phyloP scores from a whole-genome alignment of 2,329 filamentous ascomycete genomes.

The Botrytis squamosa region DNA sequence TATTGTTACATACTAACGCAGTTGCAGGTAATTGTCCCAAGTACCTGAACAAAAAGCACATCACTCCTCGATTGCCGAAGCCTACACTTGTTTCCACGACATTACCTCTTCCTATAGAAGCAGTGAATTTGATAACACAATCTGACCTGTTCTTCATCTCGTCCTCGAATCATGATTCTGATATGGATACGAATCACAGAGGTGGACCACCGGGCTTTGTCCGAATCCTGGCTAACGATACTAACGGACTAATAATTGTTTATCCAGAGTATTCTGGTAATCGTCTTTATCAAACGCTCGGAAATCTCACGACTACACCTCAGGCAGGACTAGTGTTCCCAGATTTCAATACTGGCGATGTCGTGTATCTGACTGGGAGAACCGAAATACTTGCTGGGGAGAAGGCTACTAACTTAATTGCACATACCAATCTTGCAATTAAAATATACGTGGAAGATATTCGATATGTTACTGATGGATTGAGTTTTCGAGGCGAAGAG shows the following conservation, averaged over 20 bases:
- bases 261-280: constrained; percentile 87
- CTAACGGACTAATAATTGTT: constrained; percentile 49
- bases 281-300: constrained; percentile 77
- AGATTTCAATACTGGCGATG: constrained; percentile 69
- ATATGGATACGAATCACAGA: constrained; percentile 83
- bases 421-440: constrained; percentile 70
- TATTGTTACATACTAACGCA: constrained; percentile 6
- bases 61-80: constrained; percentile 54
- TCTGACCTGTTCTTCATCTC: constrained; percentile 80
- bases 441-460: constrained; percentile 62
- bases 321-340: constrained; percentile 69
- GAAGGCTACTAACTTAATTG: constrained; percentile 61
- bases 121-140: constrained; percentile 53
- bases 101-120: constrained; percentile 37
- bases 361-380: constrained; percentile 69
- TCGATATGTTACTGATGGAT: constrained; percentile 60
- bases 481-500: constrained; percentile 64
- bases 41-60: constrained; percentile 73
- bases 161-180: constrained; percentile 56
- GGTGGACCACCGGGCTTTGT: constrained; percentile 75
- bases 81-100: constrained; percentile 52
- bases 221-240: constrained; percentile 60
- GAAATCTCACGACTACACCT: constrained; percentile 69
- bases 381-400: constrained; percentile 65
- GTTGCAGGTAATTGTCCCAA: constrained; percentile 74